phyloP scores from a whole-genome alignment of 2,329 filamentous ascomycete species.

The Xylariaceae sp. region DNA sequence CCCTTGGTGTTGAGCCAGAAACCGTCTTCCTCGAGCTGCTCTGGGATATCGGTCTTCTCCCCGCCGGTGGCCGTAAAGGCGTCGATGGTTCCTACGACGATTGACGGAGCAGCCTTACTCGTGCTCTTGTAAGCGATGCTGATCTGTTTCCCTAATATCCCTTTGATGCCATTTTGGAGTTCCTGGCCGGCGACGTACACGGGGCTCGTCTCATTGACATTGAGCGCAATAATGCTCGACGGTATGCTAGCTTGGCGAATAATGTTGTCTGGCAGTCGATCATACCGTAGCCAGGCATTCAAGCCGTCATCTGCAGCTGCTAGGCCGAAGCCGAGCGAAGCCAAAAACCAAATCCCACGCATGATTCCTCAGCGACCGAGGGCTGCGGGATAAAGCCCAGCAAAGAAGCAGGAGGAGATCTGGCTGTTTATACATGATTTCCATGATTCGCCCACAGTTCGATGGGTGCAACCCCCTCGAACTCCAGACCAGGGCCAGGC shows the following conservation, averaged over 20 bases:
- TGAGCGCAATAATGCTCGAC: constrained; percentile 58
- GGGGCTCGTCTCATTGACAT: constrained; percentile 60
- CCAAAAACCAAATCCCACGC: constrained; percentile 39
- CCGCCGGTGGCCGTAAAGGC: constrained; percentile 49
- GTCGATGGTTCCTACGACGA: constrained; percentile 57
- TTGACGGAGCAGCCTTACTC: constrained; percentile 38
- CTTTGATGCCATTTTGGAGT: constrained; percentile 61
- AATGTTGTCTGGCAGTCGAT: constrained; percentile 51
- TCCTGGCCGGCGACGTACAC: constrained; percentile 66
- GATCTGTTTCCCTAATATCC: constrained; percentile 61
- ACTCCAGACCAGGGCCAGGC: neutral
- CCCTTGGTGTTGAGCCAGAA: constrained; percentile 63
- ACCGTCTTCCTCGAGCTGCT: constrained; percentile 63
- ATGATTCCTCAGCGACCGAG: constrained; percentile 31
- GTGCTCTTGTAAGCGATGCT: constrained; percentile 35
- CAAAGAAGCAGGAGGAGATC: neutral
- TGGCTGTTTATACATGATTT: constrained; percentile 16
- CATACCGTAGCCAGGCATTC: constrained; percentile 70
- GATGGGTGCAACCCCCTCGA: constrained; percentile 1
- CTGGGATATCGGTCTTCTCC: constrained; percentile 40
- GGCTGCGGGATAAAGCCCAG: too few relatives aligned
- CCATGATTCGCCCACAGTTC: too few relatives aligned
- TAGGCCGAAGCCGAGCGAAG: constrained; percentile 41
- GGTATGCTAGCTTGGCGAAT: constrained; percentile 52
- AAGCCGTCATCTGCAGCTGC: constrained; percentile 65